These are phyloP conservation scores for Alnus rubra DNA, from an alignment of 306 rosid species.

Conservation along the genomic window DNA sequence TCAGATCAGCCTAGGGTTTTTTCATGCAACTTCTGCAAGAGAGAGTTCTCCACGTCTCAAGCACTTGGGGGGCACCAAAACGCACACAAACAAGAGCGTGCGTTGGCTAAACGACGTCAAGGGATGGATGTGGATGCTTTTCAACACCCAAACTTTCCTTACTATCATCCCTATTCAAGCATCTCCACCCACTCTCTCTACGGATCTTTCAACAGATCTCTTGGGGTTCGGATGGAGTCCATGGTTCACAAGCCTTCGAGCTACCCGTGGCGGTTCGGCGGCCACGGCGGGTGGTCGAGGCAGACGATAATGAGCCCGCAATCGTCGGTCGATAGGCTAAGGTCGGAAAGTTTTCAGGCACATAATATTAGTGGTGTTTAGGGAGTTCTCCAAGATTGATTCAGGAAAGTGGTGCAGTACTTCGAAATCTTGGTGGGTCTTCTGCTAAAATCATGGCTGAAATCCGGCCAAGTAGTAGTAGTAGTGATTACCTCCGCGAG, in stretches of 20 bases:
- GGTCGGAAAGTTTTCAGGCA: constrained; percentile 23
- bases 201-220: constrained; percentile 40
- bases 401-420: neutral
- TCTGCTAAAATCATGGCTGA: constrained; percentile 3
- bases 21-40: constrained; percentile 68
- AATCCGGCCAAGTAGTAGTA: neutral
- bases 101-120: constrained; percentile 64
- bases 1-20: constrained; percentile 36
- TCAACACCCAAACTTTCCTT: constrained; percentile 33
- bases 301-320: constrained; percentile 4
- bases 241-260: constrained; percentile 58
- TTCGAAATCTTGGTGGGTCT: neutral
- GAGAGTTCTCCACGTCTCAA: constrained; percentile 71
- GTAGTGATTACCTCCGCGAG: neutral
- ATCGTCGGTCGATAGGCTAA: constrained; percentile 24
- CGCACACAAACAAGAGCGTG: constrained; percentile 79
- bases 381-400: neutral
- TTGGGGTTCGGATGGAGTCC: constrained; percentile 59
- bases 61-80: constrained; percentile 89
- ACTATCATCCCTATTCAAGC: constrained; percentile 38
- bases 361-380: constrained; percentile 10
- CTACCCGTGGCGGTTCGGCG: constrained; percentile 28
- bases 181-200: constrained; percentile 26
- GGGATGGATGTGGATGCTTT: constrained; percentile 35
- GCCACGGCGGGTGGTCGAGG: constrained; percentile 23